Base-by-base conservation (phyloP, 2,329 filamentous ascomycete genomes). In the Pseudogymnoascus sp. region DNA sequence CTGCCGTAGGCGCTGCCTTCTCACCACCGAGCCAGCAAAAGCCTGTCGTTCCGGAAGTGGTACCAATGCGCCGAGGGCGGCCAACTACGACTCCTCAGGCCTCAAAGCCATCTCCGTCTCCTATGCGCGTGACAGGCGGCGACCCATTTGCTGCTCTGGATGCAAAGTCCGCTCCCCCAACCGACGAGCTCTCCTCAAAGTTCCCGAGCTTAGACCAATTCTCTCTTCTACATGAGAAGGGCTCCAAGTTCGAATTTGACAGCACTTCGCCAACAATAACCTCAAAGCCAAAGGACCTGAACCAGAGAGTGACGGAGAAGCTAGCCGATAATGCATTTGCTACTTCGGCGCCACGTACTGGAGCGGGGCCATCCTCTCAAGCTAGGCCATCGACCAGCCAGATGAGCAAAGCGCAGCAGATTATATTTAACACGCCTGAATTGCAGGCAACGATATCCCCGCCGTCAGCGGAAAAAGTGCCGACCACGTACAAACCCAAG, bases 201-300 rank as follows among this genome's bases (percentile, higher is more conserved):
- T 99, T 97, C 68, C 94, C 94, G 0, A 92, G 91, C 5, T 80
- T 99, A 23, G 92, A 97, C 70, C 91, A 97, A 68, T 99, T 99
- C 71, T 88, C 93, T 2, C 79, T 99, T 16, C 78, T 97, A 49
- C 91, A 96, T 68, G 92, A 97, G 66, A 84, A 90, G 65, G 89
- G 90, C 2, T 77, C 84, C 65, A 92, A 91, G 64, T 97, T 97
- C 69, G 87, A 93, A 62, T 97, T 97, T 72, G 87, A 90, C 64
- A 76, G 80, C 12, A 73, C 80, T n/a, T 74, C 78, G 6, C 78
- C 75, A 77, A 39, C 74, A 73, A 66, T 76, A 78, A 10, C 75
- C 76, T 52, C 75, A 80, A 31, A 78, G 41, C 75, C 83, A 31
- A 80, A 80, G 16, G 79, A 81, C 61, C 74, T 91, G 14, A 85